Evolutionary conservation across 345 rosid genomes (phyloP).

Genomic region (Salix suchowensis): DNA sequence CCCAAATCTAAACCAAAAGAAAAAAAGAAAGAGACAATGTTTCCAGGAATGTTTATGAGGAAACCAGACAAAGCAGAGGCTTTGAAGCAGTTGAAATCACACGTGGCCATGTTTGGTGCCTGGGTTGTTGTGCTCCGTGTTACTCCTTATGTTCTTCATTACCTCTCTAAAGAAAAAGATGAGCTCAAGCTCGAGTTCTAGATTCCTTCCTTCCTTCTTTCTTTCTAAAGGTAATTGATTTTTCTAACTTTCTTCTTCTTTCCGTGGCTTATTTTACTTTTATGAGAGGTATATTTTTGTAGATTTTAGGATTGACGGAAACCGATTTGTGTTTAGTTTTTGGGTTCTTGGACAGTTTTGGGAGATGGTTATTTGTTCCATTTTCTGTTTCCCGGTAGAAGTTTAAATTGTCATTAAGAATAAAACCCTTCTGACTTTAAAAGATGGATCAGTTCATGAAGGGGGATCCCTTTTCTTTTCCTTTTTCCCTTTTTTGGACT

Average conservation of each 20-base stretch:
- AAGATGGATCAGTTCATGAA: neutral
- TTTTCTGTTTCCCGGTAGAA: neutral
- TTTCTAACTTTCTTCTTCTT: neutral
- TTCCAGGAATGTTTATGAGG: constrained; percentile 73
- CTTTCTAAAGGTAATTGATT: neutral
- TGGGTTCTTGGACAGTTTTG: neutral
- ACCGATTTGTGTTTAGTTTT: neutral
- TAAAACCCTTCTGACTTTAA: neutral
- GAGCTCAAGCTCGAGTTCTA: constrained; percentile 78
- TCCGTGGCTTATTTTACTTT: neutral
- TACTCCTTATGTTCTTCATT: constrained; percentile 68
- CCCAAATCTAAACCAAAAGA: neutral
- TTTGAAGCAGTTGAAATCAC: constrained; percentile 63
- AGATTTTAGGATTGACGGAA: neutral
- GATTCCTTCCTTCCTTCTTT: neutral
- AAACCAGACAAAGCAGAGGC: constrained; percentile 85
- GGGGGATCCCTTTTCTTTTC: neutral
- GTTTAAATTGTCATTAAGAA: neutral
- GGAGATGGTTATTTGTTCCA: neutral
- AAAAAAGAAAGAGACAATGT: constrained; percentile 37
- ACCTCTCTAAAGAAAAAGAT: constrained; percentile 53
- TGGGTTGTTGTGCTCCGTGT: constrained; percentile 62
- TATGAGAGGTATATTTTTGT: neutral
- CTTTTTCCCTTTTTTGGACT: neutral
- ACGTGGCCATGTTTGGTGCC: constrained; percentile 53